Evolutionary conservation across 805 yeast species (phyloP), one percentile per base, ranked within the genome.

Genomic region (Clavispora carvajalis): DNA sequence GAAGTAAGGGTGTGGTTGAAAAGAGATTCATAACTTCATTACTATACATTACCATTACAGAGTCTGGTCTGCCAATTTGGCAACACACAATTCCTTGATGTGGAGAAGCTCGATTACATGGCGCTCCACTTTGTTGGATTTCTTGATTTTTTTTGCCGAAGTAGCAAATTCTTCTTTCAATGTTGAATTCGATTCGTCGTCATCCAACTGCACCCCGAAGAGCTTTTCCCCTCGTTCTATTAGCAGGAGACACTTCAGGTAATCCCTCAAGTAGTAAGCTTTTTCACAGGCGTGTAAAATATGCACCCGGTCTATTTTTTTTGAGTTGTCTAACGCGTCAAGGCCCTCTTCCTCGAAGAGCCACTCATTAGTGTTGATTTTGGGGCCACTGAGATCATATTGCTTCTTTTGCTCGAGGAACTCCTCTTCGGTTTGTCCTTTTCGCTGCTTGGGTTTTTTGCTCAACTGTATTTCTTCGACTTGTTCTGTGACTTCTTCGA

Each of bases 351-450:
- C 45, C 18, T 63, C 54, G 16, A 53, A 63, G 3, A 76, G 61
- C 77, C 79, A 73, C 33, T 60, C 53, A 4, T 58, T 54, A 0
- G 73, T 72, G 40, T 78, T 76, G 15, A 75, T 52, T 1, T 66
- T 62, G 0, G 95, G 93, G 0, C 95, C 95, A 0, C 65, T 55
- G 0, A 49, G 36, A 46, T 59, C 60, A 53, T 78, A 87, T 51
- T 71, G 74, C 3, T 47, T 46, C 45, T 65, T 63, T 58, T 88
- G 91, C 7, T 44, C 53, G 24, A 55, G 61, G 48, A 63, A 88
- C 41, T 76, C 84, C 39, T 80, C 90, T 31, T 77, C 79, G 0
- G 82, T 54, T 55, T 88, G 96, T 0, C 80, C 81, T 51, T 84
- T 86, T 31, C 96, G 72, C 34, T 45, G 49, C 35, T 49, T 51